Evolutionary conservation across 345 rosid species (phyloP).

Genomic region (Tarenaya hassleriana): DNA sequence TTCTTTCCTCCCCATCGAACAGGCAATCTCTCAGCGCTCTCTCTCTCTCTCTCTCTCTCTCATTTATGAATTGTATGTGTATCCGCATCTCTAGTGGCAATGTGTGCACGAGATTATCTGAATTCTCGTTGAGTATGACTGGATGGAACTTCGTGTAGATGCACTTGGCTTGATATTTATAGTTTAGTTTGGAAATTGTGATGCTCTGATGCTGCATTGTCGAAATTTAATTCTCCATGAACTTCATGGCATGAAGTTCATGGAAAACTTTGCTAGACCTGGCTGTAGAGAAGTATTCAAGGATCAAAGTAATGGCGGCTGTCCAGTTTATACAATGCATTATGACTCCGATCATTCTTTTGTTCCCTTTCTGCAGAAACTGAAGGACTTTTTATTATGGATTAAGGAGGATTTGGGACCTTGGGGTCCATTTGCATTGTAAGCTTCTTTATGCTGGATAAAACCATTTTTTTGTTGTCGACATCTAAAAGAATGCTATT

Average conservation of each 20-base stretch:
- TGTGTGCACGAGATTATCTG: conserved; percentile 1
- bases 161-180: background rate
- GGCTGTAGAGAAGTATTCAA: background rate
- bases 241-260: conserved; percentile 1
- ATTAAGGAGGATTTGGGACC: conserved; percentile 53
- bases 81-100: conserved; percentile 1
- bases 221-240: conserved; percentile 2
- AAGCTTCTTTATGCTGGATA: conserved; percentile 22
- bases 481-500: background rate
- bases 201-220: conserved; percentile 5
- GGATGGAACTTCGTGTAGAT: background rate
- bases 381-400: conserved; percentile 49
- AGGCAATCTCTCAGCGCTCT: conserved; percentile 26
- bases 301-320: conserved; percentile 7
- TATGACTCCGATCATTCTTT: background rate
- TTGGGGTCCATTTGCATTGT: conserved; percentile 52
- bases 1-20: conserved; percentile 36
- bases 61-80: background rate
- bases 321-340: background rate
- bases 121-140: background rate
- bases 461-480: conserved; percentile 1
- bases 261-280: conserved; percentile 8
- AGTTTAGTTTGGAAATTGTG: background rate
- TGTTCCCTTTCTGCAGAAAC: conserved; percentile 27
- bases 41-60: background rate